These are phyloP conservation scores for Cordyceps tenuipes DNA, from an alignment of 2,329 filamentous ascomycete species.

Conservation along the genomic window DNA sequence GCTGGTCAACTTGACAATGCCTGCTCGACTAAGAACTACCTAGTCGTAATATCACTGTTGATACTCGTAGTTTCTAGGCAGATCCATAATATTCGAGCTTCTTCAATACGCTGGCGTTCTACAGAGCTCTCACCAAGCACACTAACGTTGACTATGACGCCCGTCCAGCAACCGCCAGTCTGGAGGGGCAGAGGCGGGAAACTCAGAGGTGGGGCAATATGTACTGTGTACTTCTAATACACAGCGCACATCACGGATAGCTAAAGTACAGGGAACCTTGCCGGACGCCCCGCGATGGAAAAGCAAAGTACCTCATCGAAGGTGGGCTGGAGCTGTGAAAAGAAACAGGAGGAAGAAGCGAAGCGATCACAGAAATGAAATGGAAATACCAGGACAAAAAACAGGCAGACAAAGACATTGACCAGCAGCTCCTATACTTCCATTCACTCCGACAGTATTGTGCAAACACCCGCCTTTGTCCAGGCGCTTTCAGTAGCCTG, in stretches of 20 bases:
- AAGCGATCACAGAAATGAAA: background rate
- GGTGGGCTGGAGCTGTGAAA: background rate
- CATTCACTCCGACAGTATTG: background rate
- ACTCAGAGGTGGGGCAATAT: slow-evolving; percentile 11
- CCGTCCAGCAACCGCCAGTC: slow-evolving; percentile 1
- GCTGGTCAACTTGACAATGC: too few relatives aligned
- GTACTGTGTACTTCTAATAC: slow-evolving; percentile 12
- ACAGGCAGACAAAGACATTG: background rate
- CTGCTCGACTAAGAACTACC: background rate
- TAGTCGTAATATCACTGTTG: background rate
- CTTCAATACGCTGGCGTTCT: background rate
- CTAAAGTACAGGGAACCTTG: slow-evolving; percentile 16
- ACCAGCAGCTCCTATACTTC: background rate
- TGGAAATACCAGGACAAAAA: too few relatives aligned
- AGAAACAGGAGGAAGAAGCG: background rate
- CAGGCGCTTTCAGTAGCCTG: background rate
- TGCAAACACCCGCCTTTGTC: slow-evolving; percentile 1
- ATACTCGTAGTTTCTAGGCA: background rate
- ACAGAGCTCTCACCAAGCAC: background rate
- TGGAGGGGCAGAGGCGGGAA: slow-evolving; percentile 13
- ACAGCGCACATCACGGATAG: background rate
- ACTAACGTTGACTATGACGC: slow-evolving; percentile 3
- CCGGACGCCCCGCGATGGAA: slow-evolving; percentile 11
- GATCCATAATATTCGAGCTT: background rate
- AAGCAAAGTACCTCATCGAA: slow-evolving; percentile 7